A percentile compares a stretch with the other conserved stretches of the same genome.
phyloP scores from a whole-genome alignment of 306 rosid species.

The Clitoria ternatea region DNA sequence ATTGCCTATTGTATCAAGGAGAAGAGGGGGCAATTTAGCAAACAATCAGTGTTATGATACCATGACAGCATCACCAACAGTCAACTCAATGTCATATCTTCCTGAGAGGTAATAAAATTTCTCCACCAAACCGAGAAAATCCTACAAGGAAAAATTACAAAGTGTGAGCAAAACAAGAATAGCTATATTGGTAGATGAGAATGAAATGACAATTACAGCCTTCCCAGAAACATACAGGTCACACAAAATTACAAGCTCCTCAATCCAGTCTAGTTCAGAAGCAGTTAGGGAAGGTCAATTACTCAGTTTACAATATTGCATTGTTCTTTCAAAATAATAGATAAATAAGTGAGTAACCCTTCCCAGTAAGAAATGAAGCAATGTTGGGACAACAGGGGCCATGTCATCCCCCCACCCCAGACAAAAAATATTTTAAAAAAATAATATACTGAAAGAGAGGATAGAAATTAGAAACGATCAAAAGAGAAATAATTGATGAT shows the following conservation, averaged over 20 bases:
- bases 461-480: no score
- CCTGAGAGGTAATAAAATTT: constrained; percentile 91
- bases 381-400: no score
- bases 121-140: constrained; percentile 67
- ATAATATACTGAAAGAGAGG: no score
- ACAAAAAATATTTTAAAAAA: no score
- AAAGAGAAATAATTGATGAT: no score
- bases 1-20: neutral
- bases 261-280: neutral
- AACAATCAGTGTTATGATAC: constrained; percentile 38
- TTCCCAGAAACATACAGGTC: neutral
- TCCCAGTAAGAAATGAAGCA: no score
- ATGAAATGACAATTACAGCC: neutral
- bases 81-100: constrained; percentile 76
- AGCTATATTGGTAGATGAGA: neutral
- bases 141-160: constrained; percentile 11
- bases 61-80: constrained; percentile 95
- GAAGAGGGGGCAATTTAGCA: neutral
- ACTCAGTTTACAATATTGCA: neutral
- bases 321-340: neutral
- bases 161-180: neutral
- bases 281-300: neutral
- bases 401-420: no score
- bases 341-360: no score
- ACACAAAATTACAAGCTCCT: neutral